These are phyloP conservation scores for Hymenoscyphus repandus DNA, from an alignment of 2,329 filamentous ascomycete species.

Conservation along the genomic window DNA sequence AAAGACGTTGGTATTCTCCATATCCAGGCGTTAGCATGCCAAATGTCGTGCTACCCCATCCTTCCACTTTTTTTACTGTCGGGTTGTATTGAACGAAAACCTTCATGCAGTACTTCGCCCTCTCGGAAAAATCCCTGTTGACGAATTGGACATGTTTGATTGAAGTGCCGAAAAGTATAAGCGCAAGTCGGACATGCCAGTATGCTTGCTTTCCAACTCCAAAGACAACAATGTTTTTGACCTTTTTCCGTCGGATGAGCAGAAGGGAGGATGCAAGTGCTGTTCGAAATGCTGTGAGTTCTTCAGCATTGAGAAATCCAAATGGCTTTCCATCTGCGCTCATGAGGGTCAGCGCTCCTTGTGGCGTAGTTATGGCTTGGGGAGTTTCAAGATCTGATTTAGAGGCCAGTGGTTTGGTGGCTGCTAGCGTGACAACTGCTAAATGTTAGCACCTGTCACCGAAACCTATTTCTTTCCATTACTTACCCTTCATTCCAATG, in stretches of 20 bases:
- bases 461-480: not conserved
- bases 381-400: not conserved
- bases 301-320: conserved; percentile 67
- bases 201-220: conserved; percentile 87
- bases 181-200: conserved; percentile 84
- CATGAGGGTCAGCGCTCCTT: conserved; percentile 66
- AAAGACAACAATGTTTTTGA: conserved; percentile 77
- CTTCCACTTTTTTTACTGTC: conserved; percentile 48
- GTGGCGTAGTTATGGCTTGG: conserved; percentile 28
- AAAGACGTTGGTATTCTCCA: conserved; percentile 58
- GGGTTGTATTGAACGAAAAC: conserved; percentile 41
- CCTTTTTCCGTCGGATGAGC: conserved; percentile 57
- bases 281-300: conserved; percentile 76
- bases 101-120: conserved; percentile 46
- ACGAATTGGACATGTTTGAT: conserved; percentile 79
- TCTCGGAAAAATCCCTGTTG: conserved; percentile 64
- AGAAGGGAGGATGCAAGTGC: conserved; percentile 66
- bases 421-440: conserved; percentile 59
- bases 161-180: conserved; percentile 65
- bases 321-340: conserved; percentile 53
- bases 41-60: conserved; percentile 63
- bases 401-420: conserved; percentile 27
- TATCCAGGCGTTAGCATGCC: conserved; percentile 64
- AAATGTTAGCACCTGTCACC: conserved; percentile 6
- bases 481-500: conserved; percentile 62